A percentile compares a stretch with the other conserved stretches of the same genome.
Conservation (phyloP, 495 filamentous ascomycete genomes). For the Aspergillus ellipticus region DNA sequence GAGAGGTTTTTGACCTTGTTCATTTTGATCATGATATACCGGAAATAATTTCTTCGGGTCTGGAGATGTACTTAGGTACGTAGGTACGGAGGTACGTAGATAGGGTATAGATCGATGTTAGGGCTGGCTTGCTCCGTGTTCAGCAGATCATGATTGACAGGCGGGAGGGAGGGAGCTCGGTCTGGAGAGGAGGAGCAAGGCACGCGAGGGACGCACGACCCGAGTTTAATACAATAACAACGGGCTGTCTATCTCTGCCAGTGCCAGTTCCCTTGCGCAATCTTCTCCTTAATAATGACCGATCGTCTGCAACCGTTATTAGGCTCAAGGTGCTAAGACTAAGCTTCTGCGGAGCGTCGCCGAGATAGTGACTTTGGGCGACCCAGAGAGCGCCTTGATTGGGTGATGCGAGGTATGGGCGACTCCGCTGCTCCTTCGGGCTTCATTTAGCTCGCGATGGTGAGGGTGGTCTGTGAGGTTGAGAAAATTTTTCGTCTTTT, state of each 20-base stretch:
- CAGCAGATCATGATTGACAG: neutral
- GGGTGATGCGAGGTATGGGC: neutral
- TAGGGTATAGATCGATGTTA: neutral
- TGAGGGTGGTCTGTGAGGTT: neutral
- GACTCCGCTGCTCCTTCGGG: neutral
- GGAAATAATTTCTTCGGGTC: neutral
- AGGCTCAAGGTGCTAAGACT: neutral
- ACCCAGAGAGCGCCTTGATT: neutral
- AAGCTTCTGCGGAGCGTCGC: conserved; percentile 3
- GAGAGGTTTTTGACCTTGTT: conserved; percentile 9
- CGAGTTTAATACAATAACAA: neutral
- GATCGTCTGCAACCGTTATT: neutral
- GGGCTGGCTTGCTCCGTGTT: neutral
- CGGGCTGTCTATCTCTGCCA: neutral
- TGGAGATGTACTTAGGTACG: too few species aligned
- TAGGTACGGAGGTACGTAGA: neutral
- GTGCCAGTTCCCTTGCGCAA: neutral
- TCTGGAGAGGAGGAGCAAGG: neutral
- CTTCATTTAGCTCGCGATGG: neutral
- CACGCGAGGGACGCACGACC: neutral
- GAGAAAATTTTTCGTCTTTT: neutral
- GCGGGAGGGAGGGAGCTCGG: neutral
- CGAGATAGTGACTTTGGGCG: neutral
- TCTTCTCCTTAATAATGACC: neutral
- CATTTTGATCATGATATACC: conserved; percentile 11